Evolutionary conservation across 129 eudicot genomes (phyloP).

Genomic region (Apium graveolens): DNA sequence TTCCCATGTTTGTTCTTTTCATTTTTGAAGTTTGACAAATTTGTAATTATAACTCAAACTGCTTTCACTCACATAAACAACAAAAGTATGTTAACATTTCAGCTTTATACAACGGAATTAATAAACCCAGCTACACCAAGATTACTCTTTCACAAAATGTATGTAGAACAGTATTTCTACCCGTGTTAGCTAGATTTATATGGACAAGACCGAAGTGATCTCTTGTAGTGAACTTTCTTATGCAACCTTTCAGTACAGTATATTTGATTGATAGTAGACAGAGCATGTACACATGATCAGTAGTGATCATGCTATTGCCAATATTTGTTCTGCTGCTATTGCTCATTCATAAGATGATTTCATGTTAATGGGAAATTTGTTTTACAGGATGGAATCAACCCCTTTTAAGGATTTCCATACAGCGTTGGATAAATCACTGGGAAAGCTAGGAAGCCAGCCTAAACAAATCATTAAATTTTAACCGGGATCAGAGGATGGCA

Average conservation of each 20-base stretch:
- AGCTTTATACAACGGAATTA: not conserved
- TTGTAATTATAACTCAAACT: not conserved
- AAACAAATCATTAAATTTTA: constrained; percentile 80
- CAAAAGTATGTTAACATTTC: not conserved
- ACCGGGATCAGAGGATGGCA: not conserved
- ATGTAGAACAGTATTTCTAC: not conserved
- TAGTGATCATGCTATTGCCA: not conserved
- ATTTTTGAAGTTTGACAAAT: not conserved
- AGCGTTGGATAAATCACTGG: constrained; percentile 84
- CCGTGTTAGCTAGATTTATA: not conserved
- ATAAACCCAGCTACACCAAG: not conserved
- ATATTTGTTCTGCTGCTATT: not conserved
- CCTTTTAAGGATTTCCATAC: constrained; percentile 54
- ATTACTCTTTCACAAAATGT: not conserved
- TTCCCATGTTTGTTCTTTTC: not conserved
- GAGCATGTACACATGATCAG: not conserved
- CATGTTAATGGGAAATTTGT: not conserved
- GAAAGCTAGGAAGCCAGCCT: constrained; percentile 87
- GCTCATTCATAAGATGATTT: not conserved
- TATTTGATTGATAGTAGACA: not conserved
- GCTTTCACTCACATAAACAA: not conserved
- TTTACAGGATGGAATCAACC: constrained; percentile 75
- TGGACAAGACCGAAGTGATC: not conserved
- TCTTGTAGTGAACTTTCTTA: not conserved
- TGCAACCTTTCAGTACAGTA: too few relatives aligned